phyloP scores from a whole-genome alignment of 306 rosid species.

The Prunus kanzakura region DNA sequence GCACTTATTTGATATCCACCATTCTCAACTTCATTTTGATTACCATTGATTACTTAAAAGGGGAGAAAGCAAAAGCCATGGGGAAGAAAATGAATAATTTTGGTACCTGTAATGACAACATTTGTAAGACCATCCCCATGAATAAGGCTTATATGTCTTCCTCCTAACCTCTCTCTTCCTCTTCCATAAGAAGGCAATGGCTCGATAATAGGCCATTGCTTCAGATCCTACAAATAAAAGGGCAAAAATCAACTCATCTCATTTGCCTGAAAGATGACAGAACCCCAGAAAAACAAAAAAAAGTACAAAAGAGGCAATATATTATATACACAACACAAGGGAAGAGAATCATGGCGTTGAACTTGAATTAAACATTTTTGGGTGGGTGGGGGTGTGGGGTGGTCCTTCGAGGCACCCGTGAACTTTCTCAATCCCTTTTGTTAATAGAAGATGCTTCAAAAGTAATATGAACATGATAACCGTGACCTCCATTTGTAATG shows the following conservation, averaged over 20 bases:
- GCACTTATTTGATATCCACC: neutral
- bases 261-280: neutral
- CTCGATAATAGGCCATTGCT: conserved; percentile 86
- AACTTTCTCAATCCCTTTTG: neutral
- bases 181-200: conserved; percentile 92
- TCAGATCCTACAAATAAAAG: conserved; percentile 48
- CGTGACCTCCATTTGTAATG: conserved; percentile 4
- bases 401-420: conserved; percentile 1
- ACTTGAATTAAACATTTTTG: neutral
- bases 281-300: neutral
- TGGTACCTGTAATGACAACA: conserved; percentile 85
- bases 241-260: neutral
- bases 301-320: neutral
- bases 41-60: neutral
- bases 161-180: conserved; percentile 94
- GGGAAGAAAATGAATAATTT: neutral
- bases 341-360: neutral
- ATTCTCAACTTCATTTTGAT: neutral
- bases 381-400: neutral
- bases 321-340: neutral
- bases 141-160: conserved; percentile 93
- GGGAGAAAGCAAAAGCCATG: neutral
- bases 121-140: conserved; percentile 82
- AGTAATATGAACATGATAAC: neutral
- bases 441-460: neutral